phyloP scores from a whole-genome alignment of 1,284 basidiomycete species.

The Ustilago hordei region DNA sequence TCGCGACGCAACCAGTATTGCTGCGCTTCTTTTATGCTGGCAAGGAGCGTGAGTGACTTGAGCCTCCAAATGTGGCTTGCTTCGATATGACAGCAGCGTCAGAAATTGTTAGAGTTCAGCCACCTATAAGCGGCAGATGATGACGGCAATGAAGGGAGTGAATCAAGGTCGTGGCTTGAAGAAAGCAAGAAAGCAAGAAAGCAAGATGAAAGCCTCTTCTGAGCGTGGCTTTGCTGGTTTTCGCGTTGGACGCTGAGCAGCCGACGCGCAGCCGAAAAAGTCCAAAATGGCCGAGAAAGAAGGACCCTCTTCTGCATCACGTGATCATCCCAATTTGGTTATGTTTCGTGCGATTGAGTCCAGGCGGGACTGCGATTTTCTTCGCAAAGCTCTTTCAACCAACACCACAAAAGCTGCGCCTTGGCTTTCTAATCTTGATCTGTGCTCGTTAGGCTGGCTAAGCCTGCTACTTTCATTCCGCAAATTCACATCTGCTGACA shows the following conservation, averaged over 20 bases:
- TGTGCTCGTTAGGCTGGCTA: too few relatives aligned
- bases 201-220: neutral
- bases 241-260: constrained; percentile 6
- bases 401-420: too few relatives aligned
- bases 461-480: too few relatives aligned
- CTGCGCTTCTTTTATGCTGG: neutral
- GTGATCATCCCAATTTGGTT: too few relatives aligned
- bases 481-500: neutral
- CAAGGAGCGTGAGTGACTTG: neutral
- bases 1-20: too few relatives aligned
- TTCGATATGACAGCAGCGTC: neutral
- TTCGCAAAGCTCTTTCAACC: neutral
- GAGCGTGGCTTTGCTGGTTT: neutral
- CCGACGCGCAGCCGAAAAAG: constrained; percentile 8
- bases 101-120: neutral
- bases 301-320: neutral
- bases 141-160: neutral
- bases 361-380: neutral
- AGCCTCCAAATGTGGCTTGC: neutral
- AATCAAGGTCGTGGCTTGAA: neutral
- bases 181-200: neutral
- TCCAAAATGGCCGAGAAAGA: neutral
- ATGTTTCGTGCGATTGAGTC: too few relatives aligned
- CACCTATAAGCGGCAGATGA: neutral
- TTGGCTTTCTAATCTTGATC: too few relatives aligned